Percentiles rank a stretch among this genome's conserved stretches.
phyloP scores from a whole-genome alignment of 768 basidiomycete genomes.

The Lactarius quietus region DNA sequence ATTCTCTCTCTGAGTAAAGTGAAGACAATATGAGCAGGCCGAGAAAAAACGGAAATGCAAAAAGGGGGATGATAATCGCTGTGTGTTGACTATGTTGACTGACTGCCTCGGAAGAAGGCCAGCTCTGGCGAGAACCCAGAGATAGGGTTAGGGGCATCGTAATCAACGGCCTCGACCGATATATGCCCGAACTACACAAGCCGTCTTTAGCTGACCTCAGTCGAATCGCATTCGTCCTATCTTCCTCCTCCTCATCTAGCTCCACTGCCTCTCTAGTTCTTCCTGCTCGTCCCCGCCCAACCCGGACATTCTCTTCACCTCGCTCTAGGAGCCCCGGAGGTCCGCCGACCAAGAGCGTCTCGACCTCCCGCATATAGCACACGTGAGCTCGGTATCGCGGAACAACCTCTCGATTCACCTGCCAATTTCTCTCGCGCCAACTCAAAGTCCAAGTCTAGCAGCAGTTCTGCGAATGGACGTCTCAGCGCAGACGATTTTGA shows the following conservation, averaged over 20 bases:
- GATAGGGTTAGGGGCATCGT: too few species aligned
- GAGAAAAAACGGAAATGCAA: too few species aligned
- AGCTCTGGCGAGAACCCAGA: too few species aligned
- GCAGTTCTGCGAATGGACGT: constrained; percentile 45
- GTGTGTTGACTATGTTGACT: too few species aligned
- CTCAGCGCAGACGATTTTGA: constrained; percentile 60
- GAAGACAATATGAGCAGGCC: too few species aligned
- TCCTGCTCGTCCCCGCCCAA: constrained; percentile 44
- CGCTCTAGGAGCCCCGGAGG: constrained; percentile 52
- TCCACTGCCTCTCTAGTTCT: constrained; percentile 42
- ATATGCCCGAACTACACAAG: constrained; percentile 32
- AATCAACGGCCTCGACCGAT: too few species aligned
- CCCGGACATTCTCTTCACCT: constrained; percentile 62
- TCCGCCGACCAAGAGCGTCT: constrained; percentile 36
- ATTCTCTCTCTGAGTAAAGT: too few species aligned
- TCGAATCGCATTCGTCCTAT: constrained; percentile 75
- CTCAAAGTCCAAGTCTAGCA: constrained; percentile 40
- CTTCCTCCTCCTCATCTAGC: constrained; percentile 50
- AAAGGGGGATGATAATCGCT: too few species aligned
- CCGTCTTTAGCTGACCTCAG: constrained; percentile 60
- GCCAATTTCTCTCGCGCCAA: constrained; percentile 31
- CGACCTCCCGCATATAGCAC: constrained; percentile 55
- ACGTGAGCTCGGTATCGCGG: constrained; percentile 48
- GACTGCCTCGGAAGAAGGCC: too few species aligned
- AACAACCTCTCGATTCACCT: constrained; percentile 26